These are phyloP conservation scores for Pseudogymnoascus destructans DNA, from an alignment of 2,329 filamentous ascomycete species.

Conservation along the genomic window DNA sequence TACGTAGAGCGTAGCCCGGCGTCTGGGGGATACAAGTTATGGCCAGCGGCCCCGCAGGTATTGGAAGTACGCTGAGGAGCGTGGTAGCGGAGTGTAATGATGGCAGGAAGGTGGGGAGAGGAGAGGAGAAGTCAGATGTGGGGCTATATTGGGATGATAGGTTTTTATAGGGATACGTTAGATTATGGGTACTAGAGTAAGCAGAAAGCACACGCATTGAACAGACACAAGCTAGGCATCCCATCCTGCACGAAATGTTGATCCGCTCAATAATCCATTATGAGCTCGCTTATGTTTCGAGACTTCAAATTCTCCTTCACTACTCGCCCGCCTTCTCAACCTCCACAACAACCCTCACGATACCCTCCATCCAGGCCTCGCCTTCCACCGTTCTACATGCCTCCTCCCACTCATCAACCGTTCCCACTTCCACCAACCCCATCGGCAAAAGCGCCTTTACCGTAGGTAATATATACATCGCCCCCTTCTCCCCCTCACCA, in stretches of 20 bases:
- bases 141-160: constrained; percentile 47
- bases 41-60: constrained; percentile 45
- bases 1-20: constrained; percentile 36
- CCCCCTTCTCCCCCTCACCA: constrained; percentile 12
- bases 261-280: not conserved
- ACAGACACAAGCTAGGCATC: not conserved
- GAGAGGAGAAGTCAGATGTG: constrained; percentile 43
- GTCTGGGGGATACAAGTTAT: constrained; percentile 38
- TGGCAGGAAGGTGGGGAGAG: constrained; percentile 41
- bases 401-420: constrained; percentile 19
- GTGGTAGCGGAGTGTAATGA: constrained; percentile 42
- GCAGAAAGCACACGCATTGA: not conserved
- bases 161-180: not conserved
- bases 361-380: constrained; percentile 25
- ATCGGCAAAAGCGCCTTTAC: constrained; percentile 19
- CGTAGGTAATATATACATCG: not conserved
- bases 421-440: constrained; percentile 18
- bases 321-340: constrained; percentile 9
- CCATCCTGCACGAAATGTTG: not conserved
- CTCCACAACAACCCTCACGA: constrained; percentile 20
- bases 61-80: constrained; percentile 44
- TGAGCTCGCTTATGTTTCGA: not conserved
- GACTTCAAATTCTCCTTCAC: not conserved
- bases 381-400: constrained; percentile 16
- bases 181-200: not conserved